Conservation (phyloP, 129 eudicot species). For the Escallonia herrerae region DNA sequence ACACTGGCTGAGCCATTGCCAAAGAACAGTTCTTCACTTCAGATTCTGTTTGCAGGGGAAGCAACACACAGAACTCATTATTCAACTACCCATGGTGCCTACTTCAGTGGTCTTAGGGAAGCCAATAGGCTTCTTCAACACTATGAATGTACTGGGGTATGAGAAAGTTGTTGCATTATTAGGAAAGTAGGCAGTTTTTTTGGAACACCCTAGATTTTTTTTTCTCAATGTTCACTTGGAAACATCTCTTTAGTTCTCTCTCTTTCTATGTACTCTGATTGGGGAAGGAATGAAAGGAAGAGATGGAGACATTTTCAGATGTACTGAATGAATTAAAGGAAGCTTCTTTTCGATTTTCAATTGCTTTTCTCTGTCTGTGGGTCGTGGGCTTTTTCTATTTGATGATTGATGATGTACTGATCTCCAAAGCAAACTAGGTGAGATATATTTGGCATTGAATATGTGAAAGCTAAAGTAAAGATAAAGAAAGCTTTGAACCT, state of each 20-base stretch:
- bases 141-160: constrained; percentile 46
- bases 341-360: constrained; percentile 35
- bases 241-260: neutral
- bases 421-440: constrained; percentile 19
- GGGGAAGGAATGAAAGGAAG: constrained; percentile 34
- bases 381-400: constrained; percentile 12
- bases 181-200: constrained; percentile 23
- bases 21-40: constrained; percentile 37
- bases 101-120: constrained; percentile 94
- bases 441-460: constrained; percentile 13
- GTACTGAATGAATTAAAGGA: constrained; percentile 44
- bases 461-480: constrained; percentile 18
- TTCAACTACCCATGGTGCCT: constrained; percentile 96
- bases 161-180: constrained; percentile 16
- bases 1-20: constrained; percentile 76
- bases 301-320: constrained; percentile 49
- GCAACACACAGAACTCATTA: constrained; percentile 94
- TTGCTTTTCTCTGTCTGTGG: constrained; percentile 21
- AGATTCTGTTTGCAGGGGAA: constrained; percentile 90
- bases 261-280: constrained; percentile 4
- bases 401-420: constrained; percentile 8
- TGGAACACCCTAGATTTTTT: constrained; percentile 11
- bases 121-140: constrained; percentile 89
- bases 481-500: constrained; percentile 23
- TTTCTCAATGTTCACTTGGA: constrained; percentile 23